Base-by-base conservation (phyloP, 495 filamentous ascomycete genomes). In the Aspergillus conjunctus region DNA sequence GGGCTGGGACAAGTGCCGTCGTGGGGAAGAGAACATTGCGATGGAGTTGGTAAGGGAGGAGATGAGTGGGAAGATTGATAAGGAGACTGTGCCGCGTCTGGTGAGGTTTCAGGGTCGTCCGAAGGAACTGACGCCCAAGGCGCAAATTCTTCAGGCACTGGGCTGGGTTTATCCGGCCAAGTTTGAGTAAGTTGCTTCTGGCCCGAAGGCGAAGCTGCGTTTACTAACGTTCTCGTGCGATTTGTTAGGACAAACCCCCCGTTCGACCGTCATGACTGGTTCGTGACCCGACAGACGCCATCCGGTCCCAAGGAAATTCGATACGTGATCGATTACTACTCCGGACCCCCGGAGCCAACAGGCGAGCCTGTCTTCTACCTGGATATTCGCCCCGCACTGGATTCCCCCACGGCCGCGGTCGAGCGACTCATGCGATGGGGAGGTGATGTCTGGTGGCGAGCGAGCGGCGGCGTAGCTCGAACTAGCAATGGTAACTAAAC, bases 221-320 rank as follows among this genome's bases (percentile, higher is more conserved):
- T 9, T 63, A 21, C 64, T 68, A 31, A 68, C 51, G 37, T 59
- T 4, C 15, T 26, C 4, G 17, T 52, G 17, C 17, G 21, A 30
- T 10, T 41, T 12, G 32, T 26, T 61, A 91, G 87, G 12, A 84
- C 86, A 10, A 87, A 89, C 21, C 90, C 91, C 31, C 94, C 94
- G n/a, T 98, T 98, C 67, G 94, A 98, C 75, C 86, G 94, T 55
- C 94, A 98, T 68, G 94, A 98, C 70, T 98, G 94, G 94, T 98
- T 87, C 68, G 88, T 98, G 26, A 81, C 87, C 64, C 83, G 94
- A 45, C 78, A 84, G 21, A 73, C 81, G 17, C 74, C 85, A n/a
- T 82, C 84, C 6, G 80, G 84, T 17, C 58, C 75, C 63, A 87
- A 85, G 70, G 91, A 97, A 79, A 81, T 96, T 46, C 83, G 94